These are phyloP conservation scores for Candida endomychidarum DNA, from an alignment of 805 yeast genomes.

Conservation along the genomic window DNA sequence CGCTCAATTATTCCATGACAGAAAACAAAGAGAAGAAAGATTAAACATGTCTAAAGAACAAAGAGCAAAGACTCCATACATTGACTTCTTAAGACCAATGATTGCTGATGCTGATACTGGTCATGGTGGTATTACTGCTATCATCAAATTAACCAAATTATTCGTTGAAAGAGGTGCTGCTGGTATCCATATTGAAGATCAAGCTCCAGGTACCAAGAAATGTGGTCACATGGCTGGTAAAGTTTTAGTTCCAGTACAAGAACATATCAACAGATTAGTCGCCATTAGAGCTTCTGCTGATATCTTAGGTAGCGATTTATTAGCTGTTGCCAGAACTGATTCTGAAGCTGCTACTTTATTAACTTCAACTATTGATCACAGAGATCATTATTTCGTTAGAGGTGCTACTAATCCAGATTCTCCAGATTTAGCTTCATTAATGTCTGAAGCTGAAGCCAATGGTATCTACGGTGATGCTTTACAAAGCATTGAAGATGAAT, in stretches of 20 bases:
- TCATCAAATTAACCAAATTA: constrained; percentile 90
- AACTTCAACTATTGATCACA: constrained; percentile 88
- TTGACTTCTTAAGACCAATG: constrained; percentile 90
- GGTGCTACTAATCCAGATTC: constrained; percentile 88
- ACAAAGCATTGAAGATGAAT: constrained; percentile 72
- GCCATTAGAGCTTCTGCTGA: constrained; percentile 96
- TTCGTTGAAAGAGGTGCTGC: constrained; percentile 98
- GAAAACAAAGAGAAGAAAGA: constrained; percentile 90
- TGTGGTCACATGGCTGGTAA: constrained; percentile 99
- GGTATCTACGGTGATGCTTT: constrained; percentile 75
- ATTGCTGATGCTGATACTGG: constrained; percentile 99
- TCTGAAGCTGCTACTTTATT: constrained; percentile 96
- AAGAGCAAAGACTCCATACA: constrained; percentile 69
- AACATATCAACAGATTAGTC: constrained; percentile 90
- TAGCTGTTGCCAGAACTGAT: constrained; percentile 93
- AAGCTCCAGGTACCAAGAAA: constrained; percentile 97
- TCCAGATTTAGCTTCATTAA: constrained; percentile 69
- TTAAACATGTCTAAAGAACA: constrained; percentile 58
- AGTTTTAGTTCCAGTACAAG: constrained; percentile 95
- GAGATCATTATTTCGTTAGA: constrained; percentile 90
- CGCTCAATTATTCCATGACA: constrained; percentile 95
- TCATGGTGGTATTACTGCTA: constrained; percentile 97
- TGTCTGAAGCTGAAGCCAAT: constrained; percentile 75
- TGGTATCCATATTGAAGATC: constrained; percentile 98
- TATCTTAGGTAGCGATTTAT: constrained; percentile 81